phyloP scores from a whole-genome alignment of 768 basidiomycete species.

The Termitomyces sp. region DNA sequence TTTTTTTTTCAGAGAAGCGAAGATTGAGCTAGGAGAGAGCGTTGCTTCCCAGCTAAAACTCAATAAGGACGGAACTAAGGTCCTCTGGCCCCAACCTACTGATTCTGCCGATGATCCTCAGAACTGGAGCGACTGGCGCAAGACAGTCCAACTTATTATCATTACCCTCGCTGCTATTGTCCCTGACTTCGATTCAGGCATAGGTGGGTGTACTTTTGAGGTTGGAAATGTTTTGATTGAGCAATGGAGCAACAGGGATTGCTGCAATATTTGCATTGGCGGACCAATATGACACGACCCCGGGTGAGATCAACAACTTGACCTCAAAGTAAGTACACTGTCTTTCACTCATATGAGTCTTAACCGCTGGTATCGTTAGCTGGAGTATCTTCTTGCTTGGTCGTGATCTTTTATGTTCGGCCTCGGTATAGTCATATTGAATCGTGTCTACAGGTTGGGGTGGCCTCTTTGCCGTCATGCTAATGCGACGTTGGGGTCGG shows the following conservation, averaged over 20 bases:
- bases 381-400: constrained; percentile 66
- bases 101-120: constrained; percentile 62
- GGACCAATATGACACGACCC: constrained; percentile 46
- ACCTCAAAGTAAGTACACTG: constrained; percentile 44
- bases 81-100: constrained; percentile 68
- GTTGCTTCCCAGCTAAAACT: constrained; percentile 54
- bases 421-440: background rate
- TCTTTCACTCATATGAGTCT: background rate
- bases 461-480: constrained; percentile 56
- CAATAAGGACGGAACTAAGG: constrained; percentile 47
- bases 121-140: constrained; percentile 53
- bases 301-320: constrained; percentile 54
- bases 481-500: constrained; percentile 59
- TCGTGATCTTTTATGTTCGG: constrained; percentile 9
- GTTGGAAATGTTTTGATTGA: background rate
- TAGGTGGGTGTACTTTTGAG: constrained; percentile 34
- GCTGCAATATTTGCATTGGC: constrained; percentile 60
- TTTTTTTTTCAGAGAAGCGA: constrained; percentile 44
- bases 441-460: constrained; percentile 43
- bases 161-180: constrained; percentile 61
- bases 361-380: constrained; percentile 22
- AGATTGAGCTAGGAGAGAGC: constrained; percentile 52
- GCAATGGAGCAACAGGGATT: constrained; percentile 36
- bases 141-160: constrained; percentile 52
- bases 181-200: constrained; percentile 64